Percentiles rank a stretch among this genome's conserved stretches.
These are phyloP conservation scores for Dactylellina leptospora DNA, from an alignment of 2,329 filamentous ascomycete genomes.

Conservation along the genomic window DNA sequence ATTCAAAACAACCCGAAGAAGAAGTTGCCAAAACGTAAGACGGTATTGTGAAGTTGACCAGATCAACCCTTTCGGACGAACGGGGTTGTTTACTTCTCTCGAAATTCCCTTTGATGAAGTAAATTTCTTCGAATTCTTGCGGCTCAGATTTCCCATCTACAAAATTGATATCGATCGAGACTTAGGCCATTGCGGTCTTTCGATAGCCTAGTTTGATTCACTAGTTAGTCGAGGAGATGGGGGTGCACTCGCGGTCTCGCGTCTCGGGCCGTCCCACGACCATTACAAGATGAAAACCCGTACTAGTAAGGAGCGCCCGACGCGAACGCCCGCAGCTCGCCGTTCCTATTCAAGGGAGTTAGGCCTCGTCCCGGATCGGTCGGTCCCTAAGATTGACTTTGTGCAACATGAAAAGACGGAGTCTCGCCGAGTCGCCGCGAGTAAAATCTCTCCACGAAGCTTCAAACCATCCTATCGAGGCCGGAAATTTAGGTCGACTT, in stretches of 20 bases:
- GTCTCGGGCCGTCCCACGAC: constrained; percentile 14
- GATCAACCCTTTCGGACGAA: too few species aligned
- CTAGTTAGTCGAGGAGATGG: constrained; percentile 17
- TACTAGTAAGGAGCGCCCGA: neutral
- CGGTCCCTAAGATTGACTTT: constrained; percentile 1
- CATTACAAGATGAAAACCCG: constrained; percentile 8
- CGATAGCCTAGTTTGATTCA: too few species aligned
- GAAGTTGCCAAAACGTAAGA: too few species aligned
- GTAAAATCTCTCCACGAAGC: constrained; percentile 1
- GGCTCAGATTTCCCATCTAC: too few species aligned
- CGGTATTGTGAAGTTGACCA: too few species aligned
- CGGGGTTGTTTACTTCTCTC: too few species aligned
- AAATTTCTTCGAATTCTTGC: too few species aligned
- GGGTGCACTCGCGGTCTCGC: constrained; percentile 25
- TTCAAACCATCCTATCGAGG: neutral
- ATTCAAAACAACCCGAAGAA: too few species aligned
- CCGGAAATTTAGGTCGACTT: neutral
- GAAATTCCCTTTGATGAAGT: too few species aligned
- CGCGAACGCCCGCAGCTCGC: constrained; percentile 14
- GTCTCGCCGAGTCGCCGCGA: constrained; percentile 16
- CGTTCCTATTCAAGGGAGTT: constrained; percentile 7
- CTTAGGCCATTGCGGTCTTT: too few species aligned
- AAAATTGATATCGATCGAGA: too few species aligned
- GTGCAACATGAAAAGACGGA: constrained; percentile 15
- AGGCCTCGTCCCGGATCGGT: constrained; percentile 21